phyloP scores from a whole-genome alignment of 257 asterid species.

The Solanum pinnatisectum region DNA sequence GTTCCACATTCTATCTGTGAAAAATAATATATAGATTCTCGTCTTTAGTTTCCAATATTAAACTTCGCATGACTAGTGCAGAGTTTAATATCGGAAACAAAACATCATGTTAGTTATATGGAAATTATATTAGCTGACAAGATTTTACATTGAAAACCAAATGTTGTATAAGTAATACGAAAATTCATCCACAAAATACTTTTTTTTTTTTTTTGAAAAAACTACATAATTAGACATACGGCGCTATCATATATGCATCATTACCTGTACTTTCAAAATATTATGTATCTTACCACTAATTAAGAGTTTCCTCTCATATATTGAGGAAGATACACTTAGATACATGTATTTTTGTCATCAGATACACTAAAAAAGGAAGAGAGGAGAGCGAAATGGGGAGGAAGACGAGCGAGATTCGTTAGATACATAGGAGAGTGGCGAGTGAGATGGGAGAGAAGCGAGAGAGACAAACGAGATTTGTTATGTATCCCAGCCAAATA shows the following conservation, averaged over 20 bases:
- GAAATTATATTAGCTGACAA: too few species aligned
- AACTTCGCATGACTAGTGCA: neutral
- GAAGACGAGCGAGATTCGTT: neutral
- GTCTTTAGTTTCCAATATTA: neutral
- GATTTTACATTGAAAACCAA: neutral
- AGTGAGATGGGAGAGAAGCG: neutral
- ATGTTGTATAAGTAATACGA: neutral
- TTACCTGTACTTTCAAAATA: neutral
- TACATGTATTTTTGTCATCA: neutral
- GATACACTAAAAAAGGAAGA: neutral
- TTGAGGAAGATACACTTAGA: too few species aligned
- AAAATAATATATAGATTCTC: too few species aligned
- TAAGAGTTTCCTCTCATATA: neutral
- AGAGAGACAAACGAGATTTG: too few species aligned
- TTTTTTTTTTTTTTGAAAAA: too few species aligned
- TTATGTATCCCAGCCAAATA: too few species aligned
- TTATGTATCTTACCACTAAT: neutral
- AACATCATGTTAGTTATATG: neutral
- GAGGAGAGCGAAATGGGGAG: neutral
- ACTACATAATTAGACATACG: too few species aligned
- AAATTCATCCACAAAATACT: too few species aligned
- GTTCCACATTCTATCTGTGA: neutral
- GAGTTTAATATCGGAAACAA: neutral
- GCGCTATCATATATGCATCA: neutral
- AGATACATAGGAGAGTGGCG: neutral